These are phyloP conservation scores for Alternaria solani DNA, from an alignment of 2,329 filamentous ascomycete genomes.

Conservation along the genomic window DNA sequence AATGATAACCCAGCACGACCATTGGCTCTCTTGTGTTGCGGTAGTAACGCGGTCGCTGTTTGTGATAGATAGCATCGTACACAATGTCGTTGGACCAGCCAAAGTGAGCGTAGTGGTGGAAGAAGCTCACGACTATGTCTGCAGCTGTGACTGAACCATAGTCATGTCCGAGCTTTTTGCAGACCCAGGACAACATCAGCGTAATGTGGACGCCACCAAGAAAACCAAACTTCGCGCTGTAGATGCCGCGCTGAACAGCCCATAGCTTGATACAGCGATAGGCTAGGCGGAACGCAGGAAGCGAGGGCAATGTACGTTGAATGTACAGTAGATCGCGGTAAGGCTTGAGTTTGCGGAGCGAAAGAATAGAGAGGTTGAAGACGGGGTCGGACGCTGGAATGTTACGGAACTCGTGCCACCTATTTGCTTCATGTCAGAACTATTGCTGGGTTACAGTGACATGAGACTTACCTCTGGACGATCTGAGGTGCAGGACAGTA, in stretches of 20 bases:
- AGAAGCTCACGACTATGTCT: slow-evolving; percentile 67
- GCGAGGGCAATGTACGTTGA: slow-evolving; percentile 66
- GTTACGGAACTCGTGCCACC: slow-evolving; percentile 51
- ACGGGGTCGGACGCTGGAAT: slow-evolving; percentile 61
- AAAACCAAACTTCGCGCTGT: slow-evolving; percentile 71
- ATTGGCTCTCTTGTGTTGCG: slow-evolving; percentile 67
- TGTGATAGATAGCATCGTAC: slow-evolving; percentile 67
- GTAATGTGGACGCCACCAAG: slow-evolving; percentile 72
- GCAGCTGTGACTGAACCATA: slow-evolving; percentile 54
- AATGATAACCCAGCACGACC: slow-evolving; percentile 69
- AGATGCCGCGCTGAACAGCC: slow-evolving; percentile 69
- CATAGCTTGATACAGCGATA: slow-evolving; percentile 69
- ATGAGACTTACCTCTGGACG: slow-evolving; percentile 56
- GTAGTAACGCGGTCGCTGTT: slow-evolving; percentile 55
- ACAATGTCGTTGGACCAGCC: slow-evolving; percentile 65
- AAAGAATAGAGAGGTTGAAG: slow-evolving; percentile 64
- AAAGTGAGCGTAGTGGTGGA: slow-evolving; percentile 68
- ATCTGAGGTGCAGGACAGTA: slow-evolving; percentile 69
- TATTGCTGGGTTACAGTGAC: neutral
- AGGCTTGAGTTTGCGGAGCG: slow-evolving; percentile 70
- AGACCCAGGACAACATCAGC: slow-evolving; percentile 66
- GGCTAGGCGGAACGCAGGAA: slow-evolving; percentile 65
- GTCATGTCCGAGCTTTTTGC: slow-evolving; percentile 56
- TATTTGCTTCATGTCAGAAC: slow-evolving; percentile 23
- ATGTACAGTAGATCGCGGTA: slow-evolving; percentile 69